Base-by-base conservation (phyloP, 78 protist species). In the Dictyostelium firmibasis region DNA sequence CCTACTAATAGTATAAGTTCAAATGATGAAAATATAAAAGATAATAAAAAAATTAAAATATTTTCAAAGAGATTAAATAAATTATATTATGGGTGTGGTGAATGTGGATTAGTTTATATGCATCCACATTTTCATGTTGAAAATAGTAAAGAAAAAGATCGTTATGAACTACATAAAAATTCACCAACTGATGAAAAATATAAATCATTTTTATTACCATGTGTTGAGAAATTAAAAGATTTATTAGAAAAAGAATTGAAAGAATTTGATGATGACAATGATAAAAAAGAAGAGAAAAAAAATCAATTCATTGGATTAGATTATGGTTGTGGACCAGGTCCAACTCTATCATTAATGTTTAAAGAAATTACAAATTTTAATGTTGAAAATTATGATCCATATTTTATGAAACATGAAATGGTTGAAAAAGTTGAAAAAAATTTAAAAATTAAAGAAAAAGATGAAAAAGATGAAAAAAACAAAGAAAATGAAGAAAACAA, bases 321-420 rank as follows among this genome's bases (percentile, higher is more conserved):
- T 20, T 89, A 89, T 81, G 94, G 94, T 10, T 89, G 94, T 81
- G 94, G 94, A 25, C 94, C 94, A 13, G 86, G 87, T 16, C 87
- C 94, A 62, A 70, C 94, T 7, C 36, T 89, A 13, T 69, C 75
- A 6, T 9, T 69, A 7, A 62, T 89, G 85, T 89, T 81, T 67
- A 75, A 64, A 43, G 83, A 89, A 31, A 8, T 67, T 1, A 38
- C 50, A 2, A 33, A 74, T 33, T 38, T 27, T 11, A 57, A 1
- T 11, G 31, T 87, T 27, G 87, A 89, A 36, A 89, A 89, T 31
- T 89, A 89, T 81, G 94, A 89, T 25, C 94, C 94, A 9, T 89
- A 78, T 27, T 89, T 89, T 43, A 36, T 78, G 43, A 47, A 64
- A n/a, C 62, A 87, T 20, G 47, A 20, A 25, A 7, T 4, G 44